phyloP scores from a whole-genome alignment of 768 basidiomycete genomes.

The Leucocoprinus leucothites region DNA sequence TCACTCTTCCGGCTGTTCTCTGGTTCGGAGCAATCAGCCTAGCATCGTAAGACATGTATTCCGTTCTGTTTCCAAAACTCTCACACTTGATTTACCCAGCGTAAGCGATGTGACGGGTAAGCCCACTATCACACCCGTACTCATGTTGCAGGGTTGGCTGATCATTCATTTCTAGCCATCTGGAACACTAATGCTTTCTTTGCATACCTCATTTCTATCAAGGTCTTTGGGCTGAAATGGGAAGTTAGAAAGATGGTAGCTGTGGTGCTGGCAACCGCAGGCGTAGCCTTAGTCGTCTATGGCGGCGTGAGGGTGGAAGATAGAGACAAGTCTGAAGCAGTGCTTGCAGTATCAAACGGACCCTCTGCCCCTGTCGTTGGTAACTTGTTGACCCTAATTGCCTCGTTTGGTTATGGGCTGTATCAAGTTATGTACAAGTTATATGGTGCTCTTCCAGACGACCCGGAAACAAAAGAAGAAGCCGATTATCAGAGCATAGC shows the following conservation, averaged over 20 bases:
- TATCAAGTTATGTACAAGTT: conserved; percentile 88
- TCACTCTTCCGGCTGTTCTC: conserved; percentile 62
- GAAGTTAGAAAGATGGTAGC: conserved; percentile 61
- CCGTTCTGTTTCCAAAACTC: conserved; percentile 4
- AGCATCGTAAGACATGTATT: conserved; percentile 57
- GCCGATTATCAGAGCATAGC: conserved; percentile 43
- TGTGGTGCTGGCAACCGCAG: conserved; percentile 77
- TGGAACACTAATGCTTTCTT: conserved; percentile 93
- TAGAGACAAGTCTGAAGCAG: conserved; percentile 12
- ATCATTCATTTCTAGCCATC: conserved; percentile 38
- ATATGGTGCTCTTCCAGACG: conserved; percentile 68
- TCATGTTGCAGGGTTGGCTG: not conserved
- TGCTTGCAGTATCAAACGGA: conserved; percentile 18
- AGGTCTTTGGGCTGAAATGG: conserved; percentile 62
- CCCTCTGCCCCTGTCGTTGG: conserved; percentile 62
- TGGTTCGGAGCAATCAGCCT: conserved; percentile 76
- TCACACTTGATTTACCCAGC: conserved; percentile 31
- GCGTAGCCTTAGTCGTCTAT: conserved; percentile 80
- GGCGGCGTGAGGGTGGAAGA: conserved; percentile 45
- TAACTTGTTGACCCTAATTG: conserved; percentile 69
- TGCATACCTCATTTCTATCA: conserved; percentile 83
- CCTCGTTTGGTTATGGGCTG: conserved; percentile 68
- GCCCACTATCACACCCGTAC: conserved; percentile 2
- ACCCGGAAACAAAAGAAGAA: conserved; percentile 47
- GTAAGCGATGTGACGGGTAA: conserved; percentile 77